Evolutionary conservation across 108 stramenopile genomes (phyloP).

Genomic region (Craspedostauros australis): DNA sequence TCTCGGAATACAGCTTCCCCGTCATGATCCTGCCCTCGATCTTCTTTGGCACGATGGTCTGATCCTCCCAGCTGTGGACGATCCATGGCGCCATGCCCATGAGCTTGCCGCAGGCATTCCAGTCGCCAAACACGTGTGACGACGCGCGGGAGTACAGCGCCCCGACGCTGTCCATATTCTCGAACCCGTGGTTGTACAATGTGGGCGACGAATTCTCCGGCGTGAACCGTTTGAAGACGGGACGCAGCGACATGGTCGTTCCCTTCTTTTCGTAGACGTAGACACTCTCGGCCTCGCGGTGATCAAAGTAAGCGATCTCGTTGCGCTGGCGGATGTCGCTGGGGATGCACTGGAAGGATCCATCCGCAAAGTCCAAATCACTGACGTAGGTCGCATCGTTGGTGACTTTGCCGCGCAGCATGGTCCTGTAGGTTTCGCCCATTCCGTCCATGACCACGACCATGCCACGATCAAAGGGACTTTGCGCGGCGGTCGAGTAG

Average conservation of each 20-base stretch:
- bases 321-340: conserved; percentile 52
- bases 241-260: conserved; percentile 29
- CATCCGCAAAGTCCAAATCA: conserved; percentile 50
- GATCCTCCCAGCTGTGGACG: conserved; percentile 58
- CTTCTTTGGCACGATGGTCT: conserved; percentile 10
- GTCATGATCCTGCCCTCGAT: conserved; percentile 20
- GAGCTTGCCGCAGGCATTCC: conserved; percentile 95
- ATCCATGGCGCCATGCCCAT: conserved; percentile 96
- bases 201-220: conserved; percentile 75
- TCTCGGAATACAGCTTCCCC: conserved; percentile 58
- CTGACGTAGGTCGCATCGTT: conserved; percentile 61
- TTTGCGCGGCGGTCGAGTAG: conserved; percentile 80
- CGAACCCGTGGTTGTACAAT: conserved; percentile 74
- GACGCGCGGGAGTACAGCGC: conserved; percentile 90
- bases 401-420: conserved; percentile 42
- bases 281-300: conserved; percentile 91
- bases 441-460: conserved; percentile 95
- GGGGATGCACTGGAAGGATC: conserved; percentile 65
- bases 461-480: conserved; percentile 75
- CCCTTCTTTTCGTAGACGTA: conserved; percentile 57
- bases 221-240: conserved; percentile 90
- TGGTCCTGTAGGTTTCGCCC: conserved; percentile 87
- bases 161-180: conserved; percentile 94
- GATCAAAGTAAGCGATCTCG: conserved; percentile 53
- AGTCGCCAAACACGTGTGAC: conserved; percentile 92